Percentiles rank a stretch among this genome's conserved stretches.
Evolutionary conservation across 441 rosid genomes (phyloP).

Genomic region (Populus hybrid): DNA sequence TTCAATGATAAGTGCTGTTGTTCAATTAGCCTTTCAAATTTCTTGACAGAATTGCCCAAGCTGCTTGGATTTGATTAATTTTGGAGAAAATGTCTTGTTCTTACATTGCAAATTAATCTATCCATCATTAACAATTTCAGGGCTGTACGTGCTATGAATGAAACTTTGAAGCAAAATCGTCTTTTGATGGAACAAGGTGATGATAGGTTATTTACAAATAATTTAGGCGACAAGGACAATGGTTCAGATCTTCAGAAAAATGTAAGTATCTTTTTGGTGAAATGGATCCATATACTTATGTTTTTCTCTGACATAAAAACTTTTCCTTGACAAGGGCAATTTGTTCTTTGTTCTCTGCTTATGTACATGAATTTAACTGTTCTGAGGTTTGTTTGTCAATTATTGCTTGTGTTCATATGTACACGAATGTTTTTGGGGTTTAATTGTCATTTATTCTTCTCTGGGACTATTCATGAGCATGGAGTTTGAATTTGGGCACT

Average conservation of each 20-base stretch:
- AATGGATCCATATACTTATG: background rate
- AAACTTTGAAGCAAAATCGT: conserved; percentile 94
- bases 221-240: conserved; percentile 49
- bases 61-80: background rate
- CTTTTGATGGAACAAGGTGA: conserved; percentile 55
- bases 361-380: background rate
- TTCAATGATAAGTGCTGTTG: background rate
- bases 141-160: conserved; percentile 99
- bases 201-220: conserved; percentile 49
- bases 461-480: background rate
- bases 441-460: background rate
- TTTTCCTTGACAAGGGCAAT: background rate
- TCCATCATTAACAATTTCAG: conserved; percentile 42
- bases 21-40: background rate
- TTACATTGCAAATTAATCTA: background rate
- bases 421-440: background rate
- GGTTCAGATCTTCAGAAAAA: conserved; percentile 53
- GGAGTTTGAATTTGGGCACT: background rate
- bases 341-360: background rate
- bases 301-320: background rate
- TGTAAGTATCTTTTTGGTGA: conserved; percentile 38
- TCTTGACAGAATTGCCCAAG: background rate
- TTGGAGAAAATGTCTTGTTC: background rate
- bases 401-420: background rate
- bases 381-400: background rate